Evolutionary conservation across 805 yeast genomes (phyloP), one percentile per base, ranked within the genome.

Genomic region (Nakazawaea ishiwadae): DNA sequence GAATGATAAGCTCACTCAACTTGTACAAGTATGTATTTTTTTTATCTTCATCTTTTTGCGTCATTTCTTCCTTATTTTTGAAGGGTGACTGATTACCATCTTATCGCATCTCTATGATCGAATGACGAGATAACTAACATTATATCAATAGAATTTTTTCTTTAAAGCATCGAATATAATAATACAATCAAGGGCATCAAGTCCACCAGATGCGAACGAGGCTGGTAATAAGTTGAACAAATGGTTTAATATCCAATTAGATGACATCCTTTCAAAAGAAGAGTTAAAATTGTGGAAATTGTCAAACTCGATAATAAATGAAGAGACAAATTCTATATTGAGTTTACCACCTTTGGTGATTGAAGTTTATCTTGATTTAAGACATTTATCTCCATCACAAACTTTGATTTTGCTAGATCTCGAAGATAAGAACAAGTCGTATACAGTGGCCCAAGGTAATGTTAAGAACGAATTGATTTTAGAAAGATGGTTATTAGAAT

Each of bases 401-500:
- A 67, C 78, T 16, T 68, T 85, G 23, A 72, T 79, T 26, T 58
- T 85, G 30, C 66, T 66, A 21, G 90, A 83, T 50, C 26, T n/a
- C n/a, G n/a, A n/a, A n/a, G 71, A 69, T 3, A 68, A 69, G 6
- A 74, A 71, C 18, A 68, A 68, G 47, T 53, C 71, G 11, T 79
- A 83, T 74, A 65, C 73, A 8, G 80, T 80, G 10, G 67, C 82
- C 8, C 76, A 71, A 44, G 83, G 82, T 11, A 68, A 73, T 3
- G 77, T 75, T 52, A 84, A 84, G 52, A 70, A 77, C 14, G 98
- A 91, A 59, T 76, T 93, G n/a, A 96, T 93, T 2, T 63, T 93
- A 44, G 99, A 93, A 55, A 72, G 99, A 45, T 93, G 99, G 99
- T 68, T 88, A 18, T 64, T 93, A 26, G 96, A 90, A 58, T 75